Conservation (phyloP, 768 basidiomycete species). For the Mycena sanguinolenta region DNA sequence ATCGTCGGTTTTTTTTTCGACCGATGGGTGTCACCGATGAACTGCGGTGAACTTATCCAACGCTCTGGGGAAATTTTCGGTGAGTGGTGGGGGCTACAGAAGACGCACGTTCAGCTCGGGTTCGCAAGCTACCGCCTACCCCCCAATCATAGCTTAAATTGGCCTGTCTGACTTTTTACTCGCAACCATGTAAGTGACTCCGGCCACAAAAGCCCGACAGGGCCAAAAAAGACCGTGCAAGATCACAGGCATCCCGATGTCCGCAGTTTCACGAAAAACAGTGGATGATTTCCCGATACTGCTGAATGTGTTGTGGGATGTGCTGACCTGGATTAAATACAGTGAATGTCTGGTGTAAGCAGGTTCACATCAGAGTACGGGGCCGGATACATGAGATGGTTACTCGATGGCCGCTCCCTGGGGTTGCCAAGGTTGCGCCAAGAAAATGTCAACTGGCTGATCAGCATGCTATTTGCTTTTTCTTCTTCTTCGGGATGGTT, state of each 20-base stretch:
- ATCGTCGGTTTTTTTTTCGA: slow-evolving; percentile 7
- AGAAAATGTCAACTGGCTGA: slow-evolving; percentile 10
- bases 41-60: slow-evolving; percentile 11
- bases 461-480: no score
- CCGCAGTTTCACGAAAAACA: slow-evolving; percentile 16
- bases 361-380: slow-evolving; percentile 9
- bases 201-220: slow-evolving; percentile 23
- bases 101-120: not conserved
- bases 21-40: slow-evolving; percentile 12
- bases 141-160: slow-evolving; percentile 9
- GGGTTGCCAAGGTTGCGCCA: slow-evolving; percentile 21
- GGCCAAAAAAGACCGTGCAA: slow-evolving; percentile 16
- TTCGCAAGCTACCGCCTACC: not conserved
- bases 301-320: slow-evolving; percentile 16
- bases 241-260: slow-evolving; percentile 15
- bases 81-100: slow-evolving; percentile 15
- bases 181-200: slow-evolving; percentile 9
- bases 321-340: slow-evolving; percentile 19
- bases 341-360: slow-evolving; percentile 15
- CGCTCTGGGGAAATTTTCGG: slow-evolving; percentile 7
- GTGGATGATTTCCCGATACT: slow-evolving; percentile 14
- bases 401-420: not conserved
- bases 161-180: not conserved
- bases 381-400: slow-evolving; percentile 1
- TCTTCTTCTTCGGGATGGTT: no score